phyloP scores from a whole-genome alignment of 768 basidiomycete genomes.

The Strobilomyces dryophilus region DNA sequence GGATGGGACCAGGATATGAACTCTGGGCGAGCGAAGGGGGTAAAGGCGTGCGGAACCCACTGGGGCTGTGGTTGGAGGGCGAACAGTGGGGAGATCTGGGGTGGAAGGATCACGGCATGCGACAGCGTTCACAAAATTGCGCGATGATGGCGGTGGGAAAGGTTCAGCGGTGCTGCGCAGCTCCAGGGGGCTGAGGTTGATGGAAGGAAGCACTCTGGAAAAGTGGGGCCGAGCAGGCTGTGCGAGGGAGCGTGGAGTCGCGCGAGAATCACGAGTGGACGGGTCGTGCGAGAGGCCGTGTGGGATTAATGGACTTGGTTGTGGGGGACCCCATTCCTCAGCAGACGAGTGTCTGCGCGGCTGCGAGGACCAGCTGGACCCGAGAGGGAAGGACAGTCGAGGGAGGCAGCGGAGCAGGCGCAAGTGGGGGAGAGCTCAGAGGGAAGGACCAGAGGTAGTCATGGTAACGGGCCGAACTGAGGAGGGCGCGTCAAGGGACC shows the following conservation, averaged over 20 bases:
- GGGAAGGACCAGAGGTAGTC: constrained; percentile 23
- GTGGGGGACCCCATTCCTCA: constrained; percentile 16
- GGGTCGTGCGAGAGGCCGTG: constrained; percentile 6
- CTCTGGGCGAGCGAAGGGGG: constrained; percentile 35
- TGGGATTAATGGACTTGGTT: constrained; percentile 10
- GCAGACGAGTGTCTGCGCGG: constrained; percentile 15
- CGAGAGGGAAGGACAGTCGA: constrained; percentile 40
- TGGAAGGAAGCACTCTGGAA: constrained; percentile 30
- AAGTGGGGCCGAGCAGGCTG: constrained; percentile 11
- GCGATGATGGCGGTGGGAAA: constrained; percentile 27
- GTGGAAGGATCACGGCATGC: constrained; percentile 20
- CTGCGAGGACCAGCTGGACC: constrained; percentile 37
- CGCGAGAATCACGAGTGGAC: constrained; percentile 11
- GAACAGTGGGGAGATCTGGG: constrained; percentile 38
- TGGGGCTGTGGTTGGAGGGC: constrained; percentile 64
- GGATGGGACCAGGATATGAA: constrained; percentile 32
- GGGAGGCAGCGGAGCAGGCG: constrained; percentile 23
- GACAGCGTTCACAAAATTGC: constrained; percentile 9
- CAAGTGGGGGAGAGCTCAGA: constrained; percentile 15
- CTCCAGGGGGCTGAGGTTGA: constrained; percentile 16
- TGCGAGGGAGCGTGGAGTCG: constrained; percentile 6
- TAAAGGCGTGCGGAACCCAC: constrained; percentile 50
- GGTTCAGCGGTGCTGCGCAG: constrained; percentile 12
- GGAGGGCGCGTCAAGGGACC: constrained; percentile 49
- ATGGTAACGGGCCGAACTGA: constrained; percentile 60